Evolutionary conservation across 2,329 filamentous ascomycete genomes (phyloP).

Genomic region (Penicillium sp.): DNA sequence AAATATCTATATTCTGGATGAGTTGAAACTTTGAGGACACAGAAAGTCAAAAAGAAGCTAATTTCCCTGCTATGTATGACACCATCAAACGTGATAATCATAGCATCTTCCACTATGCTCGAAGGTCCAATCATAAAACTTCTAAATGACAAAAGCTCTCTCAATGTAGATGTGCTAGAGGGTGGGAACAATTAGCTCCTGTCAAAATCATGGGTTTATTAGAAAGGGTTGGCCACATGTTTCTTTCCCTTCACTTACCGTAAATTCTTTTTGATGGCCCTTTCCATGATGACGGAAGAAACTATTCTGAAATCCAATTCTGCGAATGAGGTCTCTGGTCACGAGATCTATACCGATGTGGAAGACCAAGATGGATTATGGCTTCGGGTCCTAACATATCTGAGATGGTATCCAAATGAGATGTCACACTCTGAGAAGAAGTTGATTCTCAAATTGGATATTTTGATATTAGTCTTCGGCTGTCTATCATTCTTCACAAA

Average conservation of each 20-base stretch:
- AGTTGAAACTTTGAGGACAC: too few relatives aligned
- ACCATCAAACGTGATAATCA: constrained; percentile 12
- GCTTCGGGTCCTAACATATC: constrained; percentile 14
- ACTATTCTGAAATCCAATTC: neutral
- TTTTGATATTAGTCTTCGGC: constrained; percentile 47
- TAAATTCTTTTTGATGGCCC: neutral
- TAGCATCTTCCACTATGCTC: constrained; percentile 6
- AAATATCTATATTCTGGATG: too few relatives aligned
- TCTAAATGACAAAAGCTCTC: neutral
- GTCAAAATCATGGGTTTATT: neutral
- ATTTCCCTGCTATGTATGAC: neutral
- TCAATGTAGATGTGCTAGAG: neutral
- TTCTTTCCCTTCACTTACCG: neutral
- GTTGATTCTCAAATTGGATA: constrained; percentile 55
- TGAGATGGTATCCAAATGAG: constrained; percentile 19
- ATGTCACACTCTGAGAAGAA: constrained; percentile 40
- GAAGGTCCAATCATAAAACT: neutral
- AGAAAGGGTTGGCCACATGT: neutral
- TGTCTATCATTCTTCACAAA: constrained; percentile 55
- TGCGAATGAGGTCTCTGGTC: neutral
- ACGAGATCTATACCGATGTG: neutral
- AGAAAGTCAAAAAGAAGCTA: neutral
- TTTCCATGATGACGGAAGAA: neutral
- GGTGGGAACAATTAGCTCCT: neutral
- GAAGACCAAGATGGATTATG: constrained; percentile 14